Conservation (phyloP, 306 rosid species). For the Rosa persica region DNA sequence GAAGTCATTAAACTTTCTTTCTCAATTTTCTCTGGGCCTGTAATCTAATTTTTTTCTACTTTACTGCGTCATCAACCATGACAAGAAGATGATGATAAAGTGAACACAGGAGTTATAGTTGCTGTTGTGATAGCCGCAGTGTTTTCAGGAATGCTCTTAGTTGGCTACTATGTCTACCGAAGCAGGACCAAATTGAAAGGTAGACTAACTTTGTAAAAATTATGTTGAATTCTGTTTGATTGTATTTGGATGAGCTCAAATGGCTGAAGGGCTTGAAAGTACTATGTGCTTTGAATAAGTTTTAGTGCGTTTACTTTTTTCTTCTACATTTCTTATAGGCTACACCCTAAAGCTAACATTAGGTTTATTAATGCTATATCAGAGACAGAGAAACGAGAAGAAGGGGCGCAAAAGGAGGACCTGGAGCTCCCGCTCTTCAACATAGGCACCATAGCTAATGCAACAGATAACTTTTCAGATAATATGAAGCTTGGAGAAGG, state of each 20-base stretch:
- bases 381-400: neutral
- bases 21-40: neutral
- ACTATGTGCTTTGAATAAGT: neutral
- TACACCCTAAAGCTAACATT: neutral
- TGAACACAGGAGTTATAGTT: constrained; percentile 5
- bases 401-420: constrained; percentile 24
- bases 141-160: constrained; percentile 21
- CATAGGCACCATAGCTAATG: constrained; percentile 31
- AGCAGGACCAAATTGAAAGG: constrained; percentile 19
- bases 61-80: neutral
- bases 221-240: neutral
- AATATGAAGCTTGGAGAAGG: constrained; percentile 54
- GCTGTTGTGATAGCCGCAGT: constrained; percentile 5
- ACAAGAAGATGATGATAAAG: constrained; percentile 3
- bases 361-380: neutral
- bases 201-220: neutral
- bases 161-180: constrained; percentile 14
- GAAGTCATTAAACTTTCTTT: neutral
- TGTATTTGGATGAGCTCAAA: neutral
- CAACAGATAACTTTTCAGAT: constrained; percentile 46
- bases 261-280: neutral
- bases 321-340: neutral
- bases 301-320: neutral
- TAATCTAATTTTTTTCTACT: neutral
- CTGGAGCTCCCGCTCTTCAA: constrained; percentile 48